Evolutionary conservation across 441 rosid genomes (phyloP).

Genomic region (Raphanus hybrid): DNA sequence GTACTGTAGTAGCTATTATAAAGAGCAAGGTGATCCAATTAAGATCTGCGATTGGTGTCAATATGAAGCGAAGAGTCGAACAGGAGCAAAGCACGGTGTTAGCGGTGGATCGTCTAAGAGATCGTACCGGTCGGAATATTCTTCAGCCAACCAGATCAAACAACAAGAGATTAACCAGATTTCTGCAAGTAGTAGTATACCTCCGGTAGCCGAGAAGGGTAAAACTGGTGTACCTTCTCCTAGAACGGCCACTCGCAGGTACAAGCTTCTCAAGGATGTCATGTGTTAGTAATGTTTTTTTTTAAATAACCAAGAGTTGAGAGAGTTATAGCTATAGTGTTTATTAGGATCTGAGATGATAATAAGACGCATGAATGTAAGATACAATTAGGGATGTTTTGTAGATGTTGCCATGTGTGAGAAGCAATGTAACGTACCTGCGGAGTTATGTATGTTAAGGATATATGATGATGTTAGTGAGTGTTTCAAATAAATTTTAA

Average conservation of each 20-base stretch:
- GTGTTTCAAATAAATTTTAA: constrained; percentile 17
- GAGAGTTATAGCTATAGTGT: constrained; percentile 1
- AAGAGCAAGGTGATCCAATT: constrained; percentile 65
- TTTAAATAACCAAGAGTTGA: not conserved
- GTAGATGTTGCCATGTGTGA: constrained; percentile 30
- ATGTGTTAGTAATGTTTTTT: constrained; percentile 56
- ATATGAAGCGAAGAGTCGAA: constrained; percentile 57
- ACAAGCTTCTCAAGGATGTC: constrained; percentile 99
- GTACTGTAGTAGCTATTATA: constrained; percentile 88
- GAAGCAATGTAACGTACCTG: constrained; percentile 34
- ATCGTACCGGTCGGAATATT: constrained; percentile 67
- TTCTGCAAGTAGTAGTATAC: constrained; percentile 38
- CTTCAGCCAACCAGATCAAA: constrained; percentile 58
- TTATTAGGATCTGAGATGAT: constrained; percentile 24
- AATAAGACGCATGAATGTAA: constrained; percentile 37
- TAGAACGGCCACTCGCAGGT: constrained; percentile 81
- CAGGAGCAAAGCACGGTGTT: constrained; percentile 47
- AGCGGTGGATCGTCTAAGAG: constrained; percentile 64
- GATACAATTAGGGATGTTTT: constrained; percentile 27
- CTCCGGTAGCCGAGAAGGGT: constrained; percentile 53
- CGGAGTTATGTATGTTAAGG: constrained; percentile 29
- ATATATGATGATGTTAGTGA: constrained; percentile 25
- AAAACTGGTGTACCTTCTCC: constrained; percentile 74
- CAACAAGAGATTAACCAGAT: constrained; percentile 43
- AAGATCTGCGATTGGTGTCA: constrained; percentile 91